Conservation (phyloP, 305 asterid species). For the Andrographis paniculata region DNA sequence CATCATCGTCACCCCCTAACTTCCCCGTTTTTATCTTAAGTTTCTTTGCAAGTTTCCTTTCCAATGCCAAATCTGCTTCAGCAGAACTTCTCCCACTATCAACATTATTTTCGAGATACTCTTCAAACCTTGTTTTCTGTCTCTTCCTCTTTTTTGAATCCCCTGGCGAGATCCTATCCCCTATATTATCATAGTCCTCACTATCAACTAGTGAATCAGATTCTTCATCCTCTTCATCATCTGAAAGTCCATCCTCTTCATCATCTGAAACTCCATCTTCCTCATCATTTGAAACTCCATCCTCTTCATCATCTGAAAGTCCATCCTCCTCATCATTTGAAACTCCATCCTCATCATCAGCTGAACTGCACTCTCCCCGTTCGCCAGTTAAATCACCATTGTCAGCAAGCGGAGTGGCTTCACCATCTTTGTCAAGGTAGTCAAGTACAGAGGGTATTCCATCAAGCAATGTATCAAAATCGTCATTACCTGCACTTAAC, state of each 20-base stretch:
- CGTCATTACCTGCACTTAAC: constrained; percentile 55
- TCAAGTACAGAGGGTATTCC: constrained; percentile 51
- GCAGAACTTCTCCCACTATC: constrained; percentile 24
- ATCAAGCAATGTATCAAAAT: constrained; percentile 38
- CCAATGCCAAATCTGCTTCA: constrained; percentile 36
- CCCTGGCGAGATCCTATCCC: constrained; percentile 21
- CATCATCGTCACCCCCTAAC: constrained; percentile 30
- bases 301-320: constrained; percentile 27
- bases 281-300: constrained; percentile 25
- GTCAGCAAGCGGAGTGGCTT: constrained; percentile 14
- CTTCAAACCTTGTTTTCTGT: constrained; percentile 37
- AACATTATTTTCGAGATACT: constrained; percentile 30
- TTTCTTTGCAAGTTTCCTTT: constrained; percentile 35
- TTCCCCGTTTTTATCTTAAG: constrained; percentile 36
- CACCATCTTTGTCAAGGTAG: constrained; percentile 19
- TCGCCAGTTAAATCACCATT: constrained; percentile 14
- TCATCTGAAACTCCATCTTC: constrained; percentile 29
- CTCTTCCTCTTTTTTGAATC: constrained; percentile 24
- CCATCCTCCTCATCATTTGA: constrained; percentile 27
- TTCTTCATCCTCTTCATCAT: constrained; percentile 29
- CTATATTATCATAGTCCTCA: constrained; percentile 21
- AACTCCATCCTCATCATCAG: constrained; percentile 28
- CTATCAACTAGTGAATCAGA: constrained; percentile 22
- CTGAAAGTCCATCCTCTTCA: constrained; percentile 24
- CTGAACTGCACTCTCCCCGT: constrained; percentile 16